Evolutionary conservation across 306 rosid genomes (phyloP).

Genomic region (Dryas alaskensis): DNA sequence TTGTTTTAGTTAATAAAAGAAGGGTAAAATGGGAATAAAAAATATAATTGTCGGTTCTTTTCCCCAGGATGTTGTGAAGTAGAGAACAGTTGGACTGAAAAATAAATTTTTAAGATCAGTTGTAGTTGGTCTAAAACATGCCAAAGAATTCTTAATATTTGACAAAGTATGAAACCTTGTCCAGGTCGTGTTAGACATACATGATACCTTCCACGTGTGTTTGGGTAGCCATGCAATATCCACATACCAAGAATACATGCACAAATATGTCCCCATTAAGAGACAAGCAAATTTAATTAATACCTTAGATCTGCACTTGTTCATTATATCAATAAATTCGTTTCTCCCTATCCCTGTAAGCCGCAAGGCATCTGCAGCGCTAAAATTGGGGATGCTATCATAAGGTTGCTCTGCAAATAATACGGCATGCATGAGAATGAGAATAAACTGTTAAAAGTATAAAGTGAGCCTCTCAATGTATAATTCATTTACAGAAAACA

Average conservation of each 20-base stretch:
- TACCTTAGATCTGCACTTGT: constrained; percentile 98
- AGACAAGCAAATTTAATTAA: constrained; percentile 20
- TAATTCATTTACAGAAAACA: not conserved
- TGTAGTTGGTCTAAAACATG: not conserved
- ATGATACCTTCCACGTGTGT: not conserved
- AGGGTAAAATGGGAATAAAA: too few relatives aligned
- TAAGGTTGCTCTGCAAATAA: constrained; percentile 89
- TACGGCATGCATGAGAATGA: constrained; percentile 25
- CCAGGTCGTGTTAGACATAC: constrained; percentile 10
- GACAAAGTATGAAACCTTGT: not conserved
- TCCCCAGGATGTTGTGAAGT: not conserved
- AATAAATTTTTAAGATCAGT: not conserved
- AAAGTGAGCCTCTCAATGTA: not conserved
- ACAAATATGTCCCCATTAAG: constrained; percentile 9
- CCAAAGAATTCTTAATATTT: constrained; percentile 1
- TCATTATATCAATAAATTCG: constrained; percentile 96
- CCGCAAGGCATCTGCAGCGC: constrained; percentile 95
- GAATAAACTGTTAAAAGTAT: constrained; percentile 5
- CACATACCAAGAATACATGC: constrained; percentile 7
- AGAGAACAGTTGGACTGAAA: not conserved
- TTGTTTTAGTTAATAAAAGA: not conserved
- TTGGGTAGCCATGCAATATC: not conserved
- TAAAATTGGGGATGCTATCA: constrained; percentile 98
- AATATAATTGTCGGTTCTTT: too few relatives aligned
- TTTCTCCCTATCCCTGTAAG: constrained; percentile 93